These are phyloP conservation scores for Mariannaea elegans DNA, from an alignment of 2,329 filamentous ascomycete species.

Conservation along the genomic window DNA sequence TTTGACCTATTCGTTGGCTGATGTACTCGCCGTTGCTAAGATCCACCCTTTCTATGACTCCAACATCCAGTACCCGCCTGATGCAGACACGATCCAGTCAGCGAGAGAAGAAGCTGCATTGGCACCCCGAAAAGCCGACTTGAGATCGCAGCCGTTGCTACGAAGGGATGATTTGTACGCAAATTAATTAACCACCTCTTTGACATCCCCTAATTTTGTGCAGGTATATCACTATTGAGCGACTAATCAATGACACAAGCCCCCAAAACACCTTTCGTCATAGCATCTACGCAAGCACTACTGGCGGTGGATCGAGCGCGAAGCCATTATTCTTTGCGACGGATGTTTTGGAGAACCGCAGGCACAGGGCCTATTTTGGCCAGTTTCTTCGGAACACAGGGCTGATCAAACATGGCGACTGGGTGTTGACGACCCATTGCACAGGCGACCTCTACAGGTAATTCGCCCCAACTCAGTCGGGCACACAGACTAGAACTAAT, in stretches of 20 bases:
- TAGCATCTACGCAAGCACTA: constrained; percentile 50
- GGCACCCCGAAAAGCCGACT: neutral
- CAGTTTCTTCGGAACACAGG: constrained; percentile 42
- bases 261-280: constrained; percentile 49
- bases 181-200: rapidly evolving
- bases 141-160: constrained; percentile 30
- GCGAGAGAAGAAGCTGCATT: constrained; percentile 16
- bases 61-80: constrained; percentile 43
- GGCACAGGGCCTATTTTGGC: constrained; percentile 48
- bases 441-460: constrained; percentile 51
- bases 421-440: constrained; percentile 50
- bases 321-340: constrained; percentile 52
- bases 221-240: constrained; percentile 47
- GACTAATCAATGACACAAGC: constrained; percentile 46
- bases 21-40: constrained; percentile 46
- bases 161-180: constrained; percentile 38
- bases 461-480: neutral
- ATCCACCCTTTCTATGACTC: constrained; percentile 48
- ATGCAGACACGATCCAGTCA: constrained; percentile 3
- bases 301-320: constrained; percentile 48
- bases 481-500: neutral
- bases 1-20: constrained; percentile 36
- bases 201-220: neutral
- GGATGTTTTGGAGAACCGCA: constrained; percentile 51
- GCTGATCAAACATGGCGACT: constrained; percentile 47